Evolutionary conservation across 1,284 basidiomycete genomes (phyloP).

Genomic region (Cutaneotrichosporon sp.): DNA sequence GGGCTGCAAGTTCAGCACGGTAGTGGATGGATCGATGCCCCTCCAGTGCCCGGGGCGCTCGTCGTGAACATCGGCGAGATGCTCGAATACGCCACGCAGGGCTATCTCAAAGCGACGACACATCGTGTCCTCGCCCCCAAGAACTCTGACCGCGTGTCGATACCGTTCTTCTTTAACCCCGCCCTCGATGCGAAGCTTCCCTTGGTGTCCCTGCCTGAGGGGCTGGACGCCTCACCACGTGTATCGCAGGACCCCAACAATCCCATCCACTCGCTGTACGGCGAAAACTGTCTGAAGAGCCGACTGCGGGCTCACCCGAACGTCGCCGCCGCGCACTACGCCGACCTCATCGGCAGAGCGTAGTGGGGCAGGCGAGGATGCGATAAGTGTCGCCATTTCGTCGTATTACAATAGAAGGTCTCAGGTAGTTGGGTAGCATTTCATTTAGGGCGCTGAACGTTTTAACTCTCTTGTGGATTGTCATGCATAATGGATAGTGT

Average conservation of each 20-base stretch:
- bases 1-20: constrained; percentile 14
- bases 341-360: too few relatives aligned
- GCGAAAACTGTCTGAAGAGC: constrained; percentile 17
- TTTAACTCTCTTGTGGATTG: too few relatives aligned
- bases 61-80: constrained; percentile 65
- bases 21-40: constrained; percentile 68
- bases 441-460: too few relatives aligned
- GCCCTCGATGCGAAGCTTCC: constrained; percentile 13
- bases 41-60: constrained; percentile 65
- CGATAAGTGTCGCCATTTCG: too few relatives aligned
- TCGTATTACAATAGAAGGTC: too few relatives aligned
- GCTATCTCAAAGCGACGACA: constrained; percentile 15
- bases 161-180: constrained; percentile 20
- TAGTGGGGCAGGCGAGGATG: too few relatives aligned
- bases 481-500: too few relatives aligned
- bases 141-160: constrained; percentile 7
- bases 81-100: constrained; percentile 25
- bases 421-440: too few relatives aligned
- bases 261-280: constrained; percentile 13
- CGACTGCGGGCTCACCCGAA: constrained; percentile 14
- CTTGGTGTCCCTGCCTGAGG: background rate
- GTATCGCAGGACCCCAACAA: constrained; percentile 8
- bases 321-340: constrained; percentile 9
- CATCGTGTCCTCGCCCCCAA: constrained; percentile 25
- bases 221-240: background rate